Base-by-base conservation (phyloP, 2,329 filamentous ascomycete genomes). In the Cladosporium colombiae region DNA sequence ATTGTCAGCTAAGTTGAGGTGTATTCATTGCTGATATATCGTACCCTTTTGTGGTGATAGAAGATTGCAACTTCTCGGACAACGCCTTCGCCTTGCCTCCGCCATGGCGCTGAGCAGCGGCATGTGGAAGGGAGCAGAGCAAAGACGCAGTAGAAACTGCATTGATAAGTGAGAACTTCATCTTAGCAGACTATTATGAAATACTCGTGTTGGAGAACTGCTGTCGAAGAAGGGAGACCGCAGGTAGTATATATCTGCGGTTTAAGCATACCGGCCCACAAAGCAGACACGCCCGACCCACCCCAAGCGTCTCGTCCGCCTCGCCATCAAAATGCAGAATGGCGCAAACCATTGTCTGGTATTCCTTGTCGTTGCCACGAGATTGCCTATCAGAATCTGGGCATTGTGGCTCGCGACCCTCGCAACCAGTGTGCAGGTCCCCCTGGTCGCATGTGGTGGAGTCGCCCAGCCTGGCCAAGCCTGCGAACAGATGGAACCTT, bases 21-120 rank as follows among this genome's bases (percentile, higher is more conserved):
- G n/a, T 13, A 5, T 10, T 1, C 7, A 49, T 2, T 11, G 2
- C 1, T 40, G 10, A 33, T 6, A 46, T 13, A 10, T 33, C 50
- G 4, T 56, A 55, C 61, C 61, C 61, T 63, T 61, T 44, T 23
- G 65, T 65, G 23, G 65, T 67, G 53, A 68, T 68, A 16, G 63
- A 65, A 8, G 63, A 50, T 37, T 68, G 67, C 16, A 68, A 44
- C 55, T 65, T 62, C 44, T 65, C 57, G 18, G 67, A 68, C 23
- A 68, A 53, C 10, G 33, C 16, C 50, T 49, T 63, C 3, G 61
- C 25, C 27, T 63, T 63, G 25, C 61, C 61, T 14, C 50, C 50
- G 14, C 61, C 61, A 56, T 56, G 44, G 23, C 50, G 33, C 25
- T 56, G 50, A 18, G 50, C 50, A 56, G 21, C 23, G 18, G 50